A percentile compares a stretch with the other conserved stretches of the same genome.
Evolutionary conservation across 805 yeast genomes (phyloP).

Genomic region (Dipodascus albidus): DNA sequence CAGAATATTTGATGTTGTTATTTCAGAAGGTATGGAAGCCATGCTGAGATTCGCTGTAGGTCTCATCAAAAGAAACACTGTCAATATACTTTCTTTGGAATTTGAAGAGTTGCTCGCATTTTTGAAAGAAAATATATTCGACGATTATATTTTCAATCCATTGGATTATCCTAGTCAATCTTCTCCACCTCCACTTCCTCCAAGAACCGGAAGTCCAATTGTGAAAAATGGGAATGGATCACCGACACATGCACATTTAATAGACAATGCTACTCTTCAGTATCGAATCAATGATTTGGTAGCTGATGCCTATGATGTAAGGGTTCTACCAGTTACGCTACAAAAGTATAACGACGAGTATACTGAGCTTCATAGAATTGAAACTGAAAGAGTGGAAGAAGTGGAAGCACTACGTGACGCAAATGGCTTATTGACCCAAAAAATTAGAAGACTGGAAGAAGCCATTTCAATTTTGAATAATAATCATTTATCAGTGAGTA

Average conservation of each 20-base stretch:
- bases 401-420: conserved; percentile 45
- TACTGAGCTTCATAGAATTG: conserved; percentile 56
- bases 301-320: conserved; percentile 61
- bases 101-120: conserved; percentile 72
- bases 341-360: conserved; percentile 64
- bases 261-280: conserved; percentile 13
- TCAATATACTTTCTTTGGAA: conserved; percentile 42
- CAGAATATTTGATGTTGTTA: conserved; percentile 75
- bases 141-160: conserved; percentile 41
- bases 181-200: conserved; percentile 3
- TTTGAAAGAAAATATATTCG: conserved; percentile 71
- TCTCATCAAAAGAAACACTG: conserved; percentile 59
- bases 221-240: neutral
- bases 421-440: conserved; percentile 63
- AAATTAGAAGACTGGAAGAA: conserved; percentile 61
- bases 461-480: conserved; percentile 57
- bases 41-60: conserved; percentile 75
- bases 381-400: conserved; percentile 52
- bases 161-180: conserved; percentile 6
- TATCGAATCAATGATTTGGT: conserved; percentile 70
- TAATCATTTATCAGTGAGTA: conserved; percentile 81
- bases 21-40: conserved; percentile 87
- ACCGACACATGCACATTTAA: neutral
- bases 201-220: conserved; percentile 1
- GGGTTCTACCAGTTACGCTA: conserved; percentile 61